Base-by-base conservation (phyloP, 2,329 filamentous ascomycete species). In the Stemphylium beticola region DNA sequence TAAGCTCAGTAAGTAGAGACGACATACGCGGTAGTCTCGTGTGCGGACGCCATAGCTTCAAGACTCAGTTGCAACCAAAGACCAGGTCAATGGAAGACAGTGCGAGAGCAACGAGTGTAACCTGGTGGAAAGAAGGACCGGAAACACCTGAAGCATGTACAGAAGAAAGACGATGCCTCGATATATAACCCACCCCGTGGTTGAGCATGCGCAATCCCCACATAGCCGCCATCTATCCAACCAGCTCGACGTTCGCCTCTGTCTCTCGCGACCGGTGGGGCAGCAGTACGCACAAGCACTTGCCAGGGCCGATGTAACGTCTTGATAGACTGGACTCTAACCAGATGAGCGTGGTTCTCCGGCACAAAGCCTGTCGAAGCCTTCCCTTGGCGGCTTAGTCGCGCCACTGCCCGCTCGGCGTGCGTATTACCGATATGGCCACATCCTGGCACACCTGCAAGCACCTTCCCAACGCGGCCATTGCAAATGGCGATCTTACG, bases 21-120 rank as follows among this genome's bases (percentile, higher is more conserved):
- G 45, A 67, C 69, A 51, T 62, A 74, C 71, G 59, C 64, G 17
- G 67, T 64, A 55, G 64, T 64, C 57, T 73, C 68, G 33, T 68
- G 58, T 52, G 66, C 61, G 49, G 61, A 56, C 46, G 69, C 68
- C 64, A 67, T 68, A 45, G 55, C 50, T 53, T 44, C 53, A 32
- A 33, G 41, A 20, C 45, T 55, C 47, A 55, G 36, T 51, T 11
- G 47, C 40, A 38, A 50, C 51, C 51, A 54, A 53, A 57, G 56
- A 60, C 53, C 44, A 54, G 38, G 52, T 58, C 51, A 48, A 56
- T 49, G 42, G 47, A 40, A 44, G 48, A 32, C 32, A 46, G 46
- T 29, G 49, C 32, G 15, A 34, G 39, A 52, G 33, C 41, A 32
- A 34, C 18, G 44, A 36, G 52, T 55, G 47, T 50, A 32, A 40